Percentiles rank a stretch among this genome's conserved stretches.
These are phyloP conservation scores for Mycena floridula DNA, from an alignment of 768 basidiomycete species.

Conservation along the genomic window DNA sequence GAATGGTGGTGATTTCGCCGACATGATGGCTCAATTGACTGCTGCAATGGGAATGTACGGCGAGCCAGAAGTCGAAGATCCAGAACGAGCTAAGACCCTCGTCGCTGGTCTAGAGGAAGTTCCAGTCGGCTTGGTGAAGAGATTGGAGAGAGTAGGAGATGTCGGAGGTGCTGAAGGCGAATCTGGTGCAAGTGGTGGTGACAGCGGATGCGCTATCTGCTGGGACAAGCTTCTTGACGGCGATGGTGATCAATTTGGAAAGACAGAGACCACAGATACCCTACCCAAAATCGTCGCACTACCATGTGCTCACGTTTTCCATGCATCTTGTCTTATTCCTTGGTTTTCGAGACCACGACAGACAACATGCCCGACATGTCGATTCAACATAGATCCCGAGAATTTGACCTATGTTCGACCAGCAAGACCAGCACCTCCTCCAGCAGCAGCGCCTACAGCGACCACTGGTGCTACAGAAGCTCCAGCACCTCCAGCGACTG, in stretches of 20 bases:
- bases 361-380: constrained; percentile 79
- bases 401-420: constrained; percentile 46
- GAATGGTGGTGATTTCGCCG: background rate
- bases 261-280: constrained; percentile 8
- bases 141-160: constrained; percentile 49
- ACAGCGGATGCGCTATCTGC: constrained; percentile 64
- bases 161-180: constrained; percentile 27
- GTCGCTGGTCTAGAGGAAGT: constrained; percentile 62
- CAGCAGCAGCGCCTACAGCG: background rate
- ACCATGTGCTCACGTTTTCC: constrained; percentile 80
- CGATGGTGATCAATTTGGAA: no score
- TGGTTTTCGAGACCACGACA: constrained; percentile 78
- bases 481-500: background rate
- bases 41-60: constrained; percentile 7
- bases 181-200: constrained; percentile 19
- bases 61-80: constrained; percentile 45
- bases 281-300: constrained; percentile 49
- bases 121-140: constrained; percentile 56
- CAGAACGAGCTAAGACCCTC: constrained; percentile 58
- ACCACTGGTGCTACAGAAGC: background rate
- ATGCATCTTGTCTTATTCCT: constrained; percentile 69
- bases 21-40: background rate
- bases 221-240: constrained; percentile 62
- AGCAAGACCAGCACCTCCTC: constrained; percentile 12
- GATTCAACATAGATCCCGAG: constrained; percentile 80